Evolutionary conservation across 345 rosid species (phyloP).

Genomic region (Xanthoceras sorbifolium): DNA sequence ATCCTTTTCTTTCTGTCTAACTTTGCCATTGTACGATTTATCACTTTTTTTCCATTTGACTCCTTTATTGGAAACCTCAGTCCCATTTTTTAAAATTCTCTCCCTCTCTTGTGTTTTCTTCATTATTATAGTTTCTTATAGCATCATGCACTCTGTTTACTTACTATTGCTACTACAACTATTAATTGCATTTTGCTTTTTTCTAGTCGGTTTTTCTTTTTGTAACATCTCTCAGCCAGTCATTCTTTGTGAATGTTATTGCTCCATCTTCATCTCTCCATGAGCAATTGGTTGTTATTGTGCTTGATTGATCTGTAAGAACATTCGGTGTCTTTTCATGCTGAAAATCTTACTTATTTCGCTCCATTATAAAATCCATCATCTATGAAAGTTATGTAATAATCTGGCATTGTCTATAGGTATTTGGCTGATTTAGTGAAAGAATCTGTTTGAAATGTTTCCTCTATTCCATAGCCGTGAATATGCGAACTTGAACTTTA

Average conservation of each 20-base stretch:
- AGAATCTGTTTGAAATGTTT: background rate
- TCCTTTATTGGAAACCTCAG: background rate
- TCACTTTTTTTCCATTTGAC: background rate
- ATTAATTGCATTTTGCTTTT: background rate
- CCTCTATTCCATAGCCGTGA: background rate
- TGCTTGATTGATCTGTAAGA: slow-evolving; percentile 11
- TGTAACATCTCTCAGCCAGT: background rate
- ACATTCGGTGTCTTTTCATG: background rate
- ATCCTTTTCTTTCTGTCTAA: background rate
- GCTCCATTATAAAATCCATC: background rate
- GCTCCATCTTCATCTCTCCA: background rate
- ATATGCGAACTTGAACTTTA: background rate
- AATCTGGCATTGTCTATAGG: background rate
- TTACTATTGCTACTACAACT: background rate
- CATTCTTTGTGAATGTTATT: background rate
- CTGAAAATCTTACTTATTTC: background rate
- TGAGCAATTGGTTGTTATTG: background rate
- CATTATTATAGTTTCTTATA: background rate
- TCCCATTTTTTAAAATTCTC: background rate
- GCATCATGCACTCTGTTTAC: background rate
- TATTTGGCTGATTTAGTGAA: background rate
- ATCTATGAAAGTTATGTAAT: background rate
- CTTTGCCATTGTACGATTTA: background rate
- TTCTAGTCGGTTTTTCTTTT: background rate
- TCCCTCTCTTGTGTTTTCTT: background rate